Percentiles rank a stretch among this genome's conserved stretches.
Evolutionary conservation across 1,284 basidiomycete genomes (phyloP).

Genomic region (Grifola frondosa): DNA sequence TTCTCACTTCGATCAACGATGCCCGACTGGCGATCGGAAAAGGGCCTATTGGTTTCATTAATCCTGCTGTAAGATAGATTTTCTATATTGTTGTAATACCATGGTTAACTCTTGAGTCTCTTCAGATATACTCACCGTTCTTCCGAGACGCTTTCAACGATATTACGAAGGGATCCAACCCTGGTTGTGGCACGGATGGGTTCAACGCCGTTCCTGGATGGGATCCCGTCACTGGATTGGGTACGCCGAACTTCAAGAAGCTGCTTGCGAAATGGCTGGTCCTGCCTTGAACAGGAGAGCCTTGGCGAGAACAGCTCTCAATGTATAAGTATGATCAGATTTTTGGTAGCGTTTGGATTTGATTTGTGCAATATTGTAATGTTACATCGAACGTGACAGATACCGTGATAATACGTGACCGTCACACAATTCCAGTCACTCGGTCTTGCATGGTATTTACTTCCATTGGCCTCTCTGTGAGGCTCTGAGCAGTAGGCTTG

Average conservation of each 20-base stretch:
- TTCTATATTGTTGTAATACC: too few relatives aligned
- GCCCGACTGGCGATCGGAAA: constrained; percentile 45
- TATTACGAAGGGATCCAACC: constrained; percentile 41
- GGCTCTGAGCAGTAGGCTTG: too few relatives aligned
- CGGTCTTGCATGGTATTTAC: too few relatives aligned
- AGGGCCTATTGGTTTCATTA: constrained; percentile 55
- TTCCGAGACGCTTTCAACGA: constrained; percentile 37
- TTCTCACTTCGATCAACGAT: constrained; percentile 65
- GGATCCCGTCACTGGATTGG: constrained; percentile 19
- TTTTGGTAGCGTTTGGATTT: too few relatives aligned
- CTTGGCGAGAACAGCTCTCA: too few relatives aligned
- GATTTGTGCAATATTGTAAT: too few relatives aligned
- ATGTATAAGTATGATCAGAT: too few relatives aligned
- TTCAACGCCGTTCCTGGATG: constrained; percentile 30
- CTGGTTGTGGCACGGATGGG: constrained; percentile 38
- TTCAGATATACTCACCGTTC: constrained; percentile 29
- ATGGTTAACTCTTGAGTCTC: too few relatives aligned
- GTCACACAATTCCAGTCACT: too few relatives aligned
- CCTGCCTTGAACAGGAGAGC: constrained; percentile 11
- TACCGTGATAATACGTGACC: too few relatives aligned
- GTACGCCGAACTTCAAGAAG: constrained; percentile 20
- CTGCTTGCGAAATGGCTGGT: constrained; percentile 15
- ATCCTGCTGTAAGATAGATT: constrained; percentile 44
- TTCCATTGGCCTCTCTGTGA: too few relatives aligned
- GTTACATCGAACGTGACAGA: too few relatives aligned